phyloP scores from a whole-genome alignment of 495 filamentous ascomycete genomes.

The Hypoxylon subgilvum region DNA sequence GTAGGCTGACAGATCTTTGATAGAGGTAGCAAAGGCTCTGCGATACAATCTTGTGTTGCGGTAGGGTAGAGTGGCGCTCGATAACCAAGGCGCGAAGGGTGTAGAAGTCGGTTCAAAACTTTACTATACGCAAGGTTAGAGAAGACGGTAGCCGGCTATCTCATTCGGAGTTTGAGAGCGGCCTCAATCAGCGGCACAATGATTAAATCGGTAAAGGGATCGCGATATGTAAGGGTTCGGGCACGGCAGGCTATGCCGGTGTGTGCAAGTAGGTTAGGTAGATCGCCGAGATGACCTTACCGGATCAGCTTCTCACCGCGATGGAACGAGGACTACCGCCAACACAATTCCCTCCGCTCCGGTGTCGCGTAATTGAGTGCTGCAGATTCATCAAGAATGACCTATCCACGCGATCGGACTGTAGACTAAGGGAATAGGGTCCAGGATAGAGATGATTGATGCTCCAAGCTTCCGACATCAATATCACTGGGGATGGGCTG shows the following conservation, averaged over 20 bases:
- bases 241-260: too few species aligned
- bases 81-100: slow-evolving; percentile 2
- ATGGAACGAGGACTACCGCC: slow-evolving; percentile 28
- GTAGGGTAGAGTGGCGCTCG: slow-evolving; percentile 5
- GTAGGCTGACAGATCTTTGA: not conserved
- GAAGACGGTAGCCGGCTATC: not conserved
- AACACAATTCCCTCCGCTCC: slow-evolving; percentile 36
- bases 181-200: not conserved
- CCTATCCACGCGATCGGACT: slow-evolving; percentile 4
- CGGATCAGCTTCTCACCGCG: slow-evolving; percentile 35
- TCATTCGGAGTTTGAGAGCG: slow-evolving; percentile 1
- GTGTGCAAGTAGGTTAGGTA: too few species aligned
- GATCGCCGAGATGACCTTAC: too few species aligned
- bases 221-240: not conserved
- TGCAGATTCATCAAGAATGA: slow-evolving; percentile 31
- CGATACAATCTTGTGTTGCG: slow-evolving; percentile 8
- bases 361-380: slow-evolving; percentile 23
- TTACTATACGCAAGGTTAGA: slow-evolving; percentile 25
- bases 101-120: slow-evolving; percentile 17
- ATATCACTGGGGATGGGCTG: slow-evolving; percentile 34
- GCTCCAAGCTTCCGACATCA: slow-evolving; percentile 15
- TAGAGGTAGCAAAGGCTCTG: not conserved
- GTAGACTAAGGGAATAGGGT: not conserved
- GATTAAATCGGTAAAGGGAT: not conserved
- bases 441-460: slow-evolving; percentile 10